phyloP scores from a whole-genome alignment of 2,329 filamentous ascomycete species.

The Raffaelea albimanens region DNA sequence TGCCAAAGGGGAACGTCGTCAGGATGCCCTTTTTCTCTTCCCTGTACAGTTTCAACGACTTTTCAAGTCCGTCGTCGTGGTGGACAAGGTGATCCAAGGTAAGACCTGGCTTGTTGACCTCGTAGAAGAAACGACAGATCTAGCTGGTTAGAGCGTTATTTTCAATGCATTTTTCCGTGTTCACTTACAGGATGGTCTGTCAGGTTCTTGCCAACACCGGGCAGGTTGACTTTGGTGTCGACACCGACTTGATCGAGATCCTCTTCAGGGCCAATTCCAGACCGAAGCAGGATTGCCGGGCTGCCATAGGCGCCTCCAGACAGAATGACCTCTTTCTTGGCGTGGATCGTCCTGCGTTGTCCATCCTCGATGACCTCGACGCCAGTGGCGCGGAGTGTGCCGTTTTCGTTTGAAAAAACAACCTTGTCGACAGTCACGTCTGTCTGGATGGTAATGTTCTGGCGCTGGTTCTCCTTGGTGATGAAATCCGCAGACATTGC shows the following conservation, averaged over 20 bases:
- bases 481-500: neutral
- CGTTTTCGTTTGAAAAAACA: neutral
- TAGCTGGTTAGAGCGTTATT: neutral
- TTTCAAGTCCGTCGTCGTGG: neutral
- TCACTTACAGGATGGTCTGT: constrained; percentile 35
- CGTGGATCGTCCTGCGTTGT: constrained; percentile 14
- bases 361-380: neutral
- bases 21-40: neutral
- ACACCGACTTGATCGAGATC: constrained; percentile 33
- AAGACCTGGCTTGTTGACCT: neutral
- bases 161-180: no score
- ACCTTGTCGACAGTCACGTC: neutral
- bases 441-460: neutral
- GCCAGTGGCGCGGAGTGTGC: neutral
- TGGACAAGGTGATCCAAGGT: neutral
- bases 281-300: constrained; percentile 24
- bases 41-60: neutral
- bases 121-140: neutral
- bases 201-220: constrained; percentile 37
- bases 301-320: constrained; percentile 30
- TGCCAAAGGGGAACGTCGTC: neutral
- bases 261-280: constrained; percentile 27
- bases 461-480: neutral
- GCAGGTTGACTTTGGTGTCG: constrained; percentile 28
- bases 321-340: constrained; percentile 31